These are phyloP conservation scores for Volvox africanus DNA, from an alignment of 139 green algal species.

Conservation along the genomic window DNA sequence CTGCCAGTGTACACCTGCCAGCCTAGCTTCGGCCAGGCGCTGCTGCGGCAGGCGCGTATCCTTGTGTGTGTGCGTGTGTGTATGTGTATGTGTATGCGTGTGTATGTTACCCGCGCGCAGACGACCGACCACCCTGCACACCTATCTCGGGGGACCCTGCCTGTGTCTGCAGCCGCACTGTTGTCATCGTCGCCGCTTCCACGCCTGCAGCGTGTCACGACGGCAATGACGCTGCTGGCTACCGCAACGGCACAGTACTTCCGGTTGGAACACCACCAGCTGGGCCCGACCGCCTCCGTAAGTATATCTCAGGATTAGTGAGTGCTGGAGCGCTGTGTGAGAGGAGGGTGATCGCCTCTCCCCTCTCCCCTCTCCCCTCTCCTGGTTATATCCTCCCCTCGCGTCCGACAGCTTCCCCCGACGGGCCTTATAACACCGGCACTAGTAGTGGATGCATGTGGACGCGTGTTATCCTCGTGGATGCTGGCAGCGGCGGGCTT, in stretches of 20 bases:
- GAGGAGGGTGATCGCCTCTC: neutral
- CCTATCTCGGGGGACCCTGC: neutral
- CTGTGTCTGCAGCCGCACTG: conserved; percentile 29
- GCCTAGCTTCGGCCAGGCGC: neutral
- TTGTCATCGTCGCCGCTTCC: conserved; percentile 51
- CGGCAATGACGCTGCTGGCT: conserved; percentile 36
- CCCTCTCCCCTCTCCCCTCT: neutral
- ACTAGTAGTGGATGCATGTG: neutral
- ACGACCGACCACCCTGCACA: neutral
- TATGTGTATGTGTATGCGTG: neutral
- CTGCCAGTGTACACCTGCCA: neutral
- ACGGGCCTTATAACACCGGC: neutral
- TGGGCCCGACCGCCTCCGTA: neutral
- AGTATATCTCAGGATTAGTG: neutral
- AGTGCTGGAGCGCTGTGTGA: neutral
- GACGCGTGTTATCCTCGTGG: neutral
- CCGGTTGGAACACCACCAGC: neutral
- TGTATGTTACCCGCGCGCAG: no score
- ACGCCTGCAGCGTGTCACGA: conserved; percentile 33
- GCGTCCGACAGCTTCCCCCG: neutral
- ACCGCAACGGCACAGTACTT: neutral
- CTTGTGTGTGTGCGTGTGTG: neutral
- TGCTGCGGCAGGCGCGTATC: neutral
- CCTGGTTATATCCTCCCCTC: neutral
- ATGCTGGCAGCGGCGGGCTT: neutral